Evolutionary conservation across 805 yeast species (phyloP).

Genomic region (Saccharomycopsis amapae): DNA sequence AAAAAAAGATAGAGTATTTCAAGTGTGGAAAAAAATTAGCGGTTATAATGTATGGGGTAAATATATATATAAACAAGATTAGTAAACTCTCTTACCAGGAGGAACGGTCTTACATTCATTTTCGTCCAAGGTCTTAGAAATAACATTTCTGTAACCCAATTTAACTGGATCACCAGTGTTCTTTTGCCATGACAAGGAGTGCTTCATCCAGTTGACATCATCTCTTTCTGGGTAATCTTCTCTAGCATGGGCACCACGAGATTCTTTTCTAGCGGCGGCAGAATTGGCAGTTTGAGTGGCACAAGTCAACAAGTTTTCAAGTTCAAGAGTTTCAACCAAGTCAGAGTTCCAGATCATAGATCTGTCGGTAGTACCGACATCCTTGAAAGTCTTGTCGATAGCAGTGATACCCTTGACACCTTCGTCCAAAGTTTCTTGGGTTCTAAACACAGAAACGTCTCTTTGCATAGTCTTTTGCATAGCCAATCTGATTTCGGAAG

Average conservation of each 20-base stretch:
- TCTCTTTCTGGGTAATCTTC: conserved; percentile 96
- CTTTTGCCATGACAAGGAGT: conserved; percentile 86
- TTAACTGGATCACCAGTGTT: conserved; percentile 60
- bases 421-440: conserved; percentile 81
- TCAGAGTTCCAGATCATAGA: conserved; percentile 99
- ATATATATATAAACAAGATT: conserved; percentile 23
- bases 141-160: conserved; percentile 81
- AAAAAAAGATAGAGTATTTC: too few relatives aligned
- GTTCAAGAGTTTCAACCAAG: conserved; percentile 89
- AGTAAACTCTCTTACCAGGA: conserved; percentile 93
- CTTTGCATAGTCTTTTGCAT: conserved; percentile 97
- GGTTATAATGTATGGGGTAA: too few relatives aligned
- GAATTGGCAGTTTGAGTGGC: conserved; percentile 92
- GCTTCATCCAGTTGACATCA: conserved; percentile 97
- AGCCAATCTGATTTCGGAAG: conserved; percentile 81
- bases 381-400: conserved; percentile 66
- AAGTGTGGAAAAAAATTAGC: too few relatives aligned
- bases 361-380: conserved; percentile 86
- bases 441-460: conserved; percentile 96
- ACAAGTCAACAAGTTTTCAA: conserved; percentile 94
- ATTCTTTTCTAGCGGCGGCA: conserved; percentile 93
- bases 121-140: conserved; percentile 79
- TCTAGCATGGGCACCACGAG: conserved; percentile 99
- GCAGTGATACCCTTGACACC: conserved; percentile 76
- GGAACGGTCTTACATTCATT: conserved; percentile 93